Base-by-base conservation (phyloP, 352 stramenopile genomes). In the Blastocystis sp. region DNA sequence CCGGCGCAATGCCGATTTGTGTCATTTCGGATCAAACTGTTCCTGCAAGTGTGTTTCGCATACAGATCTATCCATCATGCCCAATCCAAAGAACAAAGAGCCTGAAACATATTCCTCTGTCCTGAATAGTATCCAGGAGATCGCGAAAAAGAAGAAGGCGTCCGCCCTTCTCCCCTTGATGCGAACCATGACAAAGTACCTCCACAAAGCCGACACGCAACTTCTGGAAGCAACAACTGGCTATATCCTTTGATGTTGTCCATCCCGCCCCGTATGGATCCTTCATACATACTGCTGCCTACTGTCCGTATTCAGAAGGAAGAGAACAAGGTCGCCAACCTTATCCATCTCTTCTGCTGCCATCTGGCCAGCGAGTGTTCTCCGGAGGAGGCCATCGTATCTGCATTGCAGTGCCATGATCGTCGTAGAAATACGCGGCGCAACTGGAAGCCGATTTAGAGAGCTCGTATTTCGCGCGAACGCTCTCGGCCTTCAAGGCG, bases 141-240 rank as follows among this genome's bases (percentile, higher is more conserved):
- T 76, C 11, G 16, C 36, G 4, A 34, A 38, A 4, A 76, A 76
- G 64, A 76, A 76, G 64, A 76, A 76, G 44, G 38, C 64, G 11
- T 76, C 64, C 32, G 64, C 64, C 44, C 64, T 76, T 34, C 64
- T 76, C 53, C 64, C 64, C 14, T 29, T 76, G 16, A 76, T 76
- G 64, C 64, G 64, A 51, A 76, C 32, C 18, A 76, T 76, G 64
- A 56, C 64, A 11, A 76, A 56, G 40, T 76, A 76, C 32, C 64
- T 76, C 14, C 44, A 76, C 44, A 76, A 76, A 24, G 64, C 36
- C 8, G 64, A 76, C 27, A 36, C 7, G 11, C 6, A 76, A 56
- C 44, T 76, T 21, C 53, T 76, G 8, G 64, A 76, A 11, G 40
- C 44, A n/a, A 54, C 38, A 21, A 16, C 53, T 29, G 11, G 21